phyloP scores from a whole-genome alignment of 306 rosid species.

The Parietaria judaica region DNA sequence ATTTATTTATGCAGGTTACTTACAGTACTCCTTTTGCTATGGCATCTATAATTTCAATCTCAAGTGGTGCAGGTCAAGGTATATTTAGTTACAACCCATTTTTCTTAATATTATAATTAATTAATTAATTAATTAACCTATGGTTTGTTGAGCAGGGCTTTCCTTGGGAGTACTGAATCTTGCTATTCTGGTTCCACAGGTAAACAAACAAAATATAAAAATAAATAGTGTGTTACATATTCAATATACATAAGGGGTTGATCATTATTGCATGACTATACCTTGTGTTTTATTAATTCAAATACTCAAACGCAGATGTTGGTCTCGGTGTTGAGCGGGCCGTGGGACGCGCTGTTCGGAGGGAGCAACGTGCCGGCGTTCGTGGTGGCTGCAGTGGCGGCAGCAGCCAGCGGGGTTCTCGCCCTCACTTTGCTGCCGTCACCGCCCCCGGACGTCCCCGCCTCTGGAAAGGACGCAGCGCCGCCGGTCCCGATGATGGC shows the following conservation, averaged over 20 bases:
- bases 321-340: slow-evolving; percentile 66
- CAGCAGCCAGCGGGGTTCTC: slow-evolving; percentile 42
- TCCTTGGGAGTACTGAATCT: slow-evolving; percentile 75
- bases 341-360: slow-evolving; percentile 61
- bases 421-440: slow-evolving; percentile 64
- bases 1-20: slow-evolving; percentile 14
- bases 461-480: slow-evolving; percentile 7
- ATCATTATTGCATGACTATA: neutral
- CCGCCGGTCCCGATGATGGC: neutral
- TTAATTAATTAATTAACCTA: too few relatives aligned
- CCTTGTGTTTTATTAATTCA: neutral
- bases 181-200: slow-evolving; percentile 73
- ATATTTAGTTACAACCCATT: neutral
- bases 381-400: slow-evolving; percentile 61
- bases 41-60: slow-evolving; percentile 66
- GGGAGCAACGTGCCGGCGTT: slow-evolving; percentile 91
- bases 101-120: neutral
- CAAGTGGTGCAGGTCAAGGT: slow-evolving; percentile 90
- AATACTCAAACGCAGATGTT: slow-evolving; percentile 35
- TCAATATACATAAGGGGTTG: too few relatives aligned
- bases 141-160: slow-evolving; percentile 40
- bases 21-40: slow-evolving; percentile 85
- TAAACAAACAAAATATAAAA: slow-evolving; percentile 4
- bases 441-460: slow-evolving; percentile 40
- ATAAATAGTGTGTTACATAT: too few relatives aligned